Base-by-base conservation (phyloP, 2,329 filamentous ascomycete genomes). In the Neocatenulostroma microsporum region DNA sequence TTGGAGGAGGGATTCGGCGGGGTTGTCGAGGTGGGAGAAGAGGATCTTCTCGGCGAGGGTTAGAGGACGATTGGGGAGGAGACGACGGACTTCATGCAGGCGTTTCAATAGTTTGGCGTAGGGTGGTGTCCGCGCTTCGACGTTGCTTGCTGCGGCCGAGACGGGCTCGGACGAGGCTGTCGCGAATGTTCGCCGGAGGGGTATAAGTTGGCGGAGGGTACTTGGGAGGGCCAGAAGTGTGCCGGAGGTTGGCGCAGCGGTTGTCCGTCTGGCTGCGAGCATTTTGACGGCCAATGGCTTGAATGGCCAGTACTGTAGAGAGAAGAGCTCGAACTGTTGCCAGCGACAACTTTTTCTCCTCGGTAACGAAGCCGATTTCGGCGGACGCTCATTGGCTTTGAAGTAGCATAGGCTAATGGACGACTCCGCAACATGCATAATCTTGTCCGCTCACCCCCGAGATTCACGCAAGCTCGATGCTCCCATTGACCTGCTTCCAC, bases 31-130 rank as follows among this genome's bases (percentile, higher is more conserved):
- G 67, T 98, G 91, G 54, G 88, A 86, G 70, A 96, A 98, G 40
- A 98, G 75, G 55, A 98, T 95, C 75, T 98, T 98, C 67, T 98
- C 91, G 46, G 91, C 87, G 39, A 98, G 76, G 2, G 89, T 95
- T 41, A 98, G 76, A 37, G 72, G 62, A 20, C 73, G 66, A 12
- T 62, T 61, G 7, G 70, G 63, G 21, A 95, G 73, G 8, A 94
- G 76, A 36, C 75, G 73, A 36, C 78, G 72, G 21, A 94, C 88
- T 57, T 86, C 72, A 45, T 76, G 70, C 45, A 94, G 81, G 51
- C 81, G 84, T 55, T 73, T 74, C 57, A 88, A 73, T 34, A 94
- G 82, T 63, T 81, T 87, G 51, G 81, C 72, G 64, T 95, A 95
- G 19, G 84, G 84, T 30, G 86, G 84, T 48, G 75, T 79, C 47